Evolutionary conservation across 768 basidiomycete genomes (phyloP).

Genomic region (Coprinellus micaceus): DNA sequence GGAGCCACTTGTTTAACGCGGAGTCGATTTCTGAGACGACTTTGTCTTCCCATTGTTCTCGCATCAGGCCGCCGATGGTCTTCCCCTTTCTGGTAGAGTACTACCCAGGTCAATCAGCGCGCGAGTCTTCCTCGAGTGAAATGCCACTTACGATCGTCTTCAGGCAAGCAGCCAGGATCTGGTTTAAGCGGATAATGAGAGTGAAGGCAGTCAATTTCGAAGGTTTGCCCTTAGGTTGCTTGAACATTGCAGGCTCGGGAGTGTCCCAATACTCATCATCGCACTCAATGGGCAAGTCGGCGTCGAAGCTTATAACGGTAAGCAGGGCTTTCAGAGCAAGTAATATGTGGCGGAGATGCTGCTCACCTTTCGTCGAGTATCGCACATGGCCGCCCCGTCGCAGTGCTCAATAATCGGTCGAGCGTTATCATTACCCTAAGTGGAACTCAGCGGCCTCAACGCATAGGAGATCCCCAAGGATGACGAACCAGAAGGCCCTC

Average conservation of each 20-base stretch:
- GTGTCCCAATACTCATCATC: slow-evolving; percentile 45
- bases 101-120: no score
- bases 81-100: slow-evolving; percentile 38
- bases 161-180: slow-evolving; percentile 56
- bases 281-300: slow-evolving; percentile 60
- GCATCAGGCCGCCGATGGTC: slow-evolving; percentile 33
- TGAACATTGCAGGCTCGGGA: slow-evolving; percentile 46
- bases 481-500: slow-evolving; percentile 49
- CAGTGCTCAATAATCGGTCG: slow-evolving; percentile 36
- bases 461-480: background rate
- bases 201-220: slow-evolving; percentile 52
- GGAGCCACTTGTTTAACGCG: slow-evolving; percentile 56
- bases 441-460: background rate
- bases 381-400: slow-evolving; percentile 61
- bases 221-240: slow-evolving; percentile 60
- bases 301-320: slow-evolving; percentile 48
- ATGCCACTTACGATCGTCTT: slow-evolving; percentile 42
- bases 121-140: no score
- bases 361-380: slow-evolving; percentile 65
- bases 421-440: slow-evolving; percentile 26
- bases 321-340: background rate
- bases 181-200: slow-evolving; percentile 48
- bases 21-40: slow-evolving; percentile 61
- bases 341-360: background rate
- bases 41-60: slow-evolving; percentile 51